Percentiles rank a stretch among this genome's conserved stretches.
These are phyloP conservation scores for Phoenix dactylifera DNA, from an alignment of 176 grass and related monocot species.

Conservation along the genomic window DNA sequence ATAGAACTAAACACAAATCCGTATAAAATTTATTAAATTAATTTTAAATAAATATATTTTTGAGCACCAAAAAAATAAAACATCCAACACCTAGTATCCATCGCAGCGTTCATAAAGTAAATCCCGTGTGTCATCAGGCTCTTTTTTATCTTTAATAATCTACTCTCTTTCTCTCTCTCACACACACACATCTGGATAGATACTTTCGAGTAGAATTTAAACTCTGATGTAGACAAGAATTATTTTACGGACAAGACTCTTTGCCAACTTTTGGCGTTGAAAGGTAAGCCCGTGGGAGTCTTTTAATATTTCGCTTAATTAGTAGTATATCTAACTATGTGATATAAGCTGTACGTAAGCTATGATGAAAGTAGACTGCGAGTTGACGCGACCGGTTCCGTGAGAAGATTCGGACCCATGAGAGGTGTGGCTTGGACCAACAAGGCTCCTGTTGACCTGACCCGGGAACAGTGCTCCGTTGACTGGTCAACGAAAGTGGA, in stretches of 20 bases:
- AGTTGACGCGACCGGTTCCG: slow-evolving; percentile 6
- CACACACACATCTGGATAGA: background rate
- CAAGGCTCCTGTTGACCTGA: slow-evolving; percentile 21
- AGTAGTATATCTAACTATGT: background rate
- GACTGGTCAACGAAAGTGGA: slow-evolving; percentile 12
- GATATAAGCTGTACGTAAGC: slow-evolving; percentile 18
- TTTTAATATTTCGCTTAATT: no score
- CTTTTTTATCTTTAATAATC: no score
- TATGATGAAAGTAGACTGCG: slow-evolving; percentile 21
- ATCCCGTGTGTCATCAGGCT: no score
- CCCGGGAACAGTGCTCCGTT: background rate
- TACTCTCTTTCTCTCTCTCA: no score
- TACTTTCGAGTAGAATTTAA: background rate
- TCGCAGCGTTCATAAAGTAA: no score
- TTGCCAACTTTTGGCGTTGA: slow-evolving; percentile 1
- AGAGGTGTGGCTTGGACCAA: slow-evolving; percentile 11
- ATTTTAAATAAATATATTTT: no score
- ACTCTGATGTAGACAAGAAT: background rate
- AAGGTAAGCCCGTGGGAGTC: background rate
- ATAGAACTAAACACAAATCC: no score
- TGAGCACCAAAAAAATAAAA: no score
- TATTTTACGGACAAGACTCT: background rate
- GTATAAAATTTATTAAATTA: no score
- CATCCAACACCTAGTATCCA: no score
- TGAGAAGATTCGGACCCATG: background rate